Percentiles rank a stretch among this genome's conserved stretches.
Evolutionary conservation across 2,329 filamentous ascomycete species (phyloP).

Genomic region (Fusarium decemcellulare): DNA sequence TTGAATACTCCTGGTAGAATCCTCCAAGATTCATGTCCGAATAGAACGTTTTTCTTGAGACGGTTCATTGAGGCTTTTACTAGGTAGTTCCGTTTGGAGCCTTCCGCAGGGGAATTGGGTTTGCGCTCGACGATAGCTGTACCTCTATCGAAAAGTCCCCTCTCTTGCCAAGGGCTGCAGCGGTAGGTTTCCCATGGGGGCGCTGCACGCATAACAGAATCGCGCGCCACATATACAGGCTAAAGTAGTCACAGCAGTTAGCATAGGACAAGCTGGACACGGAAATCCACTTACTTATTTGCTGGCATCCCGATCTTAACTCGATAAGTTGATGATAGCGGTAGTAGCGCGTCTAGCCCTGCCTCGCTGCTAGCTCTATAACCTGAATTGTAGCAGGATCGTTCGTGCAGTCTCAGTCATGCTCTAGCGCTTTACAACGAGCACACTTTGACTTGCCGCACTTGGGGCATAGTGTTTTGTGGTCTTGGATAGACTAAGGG

Average conservation of each 20-base stretch:
- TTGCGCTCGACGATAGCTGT: too few species aligned
- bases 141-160: too few species aligned
- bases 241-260: slow-evolving; percentile 17
- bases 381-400: slow-evolving; percentile 58
- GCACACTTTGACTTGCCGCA: slow-evolving; percentile 63
- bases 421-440: slow-evolving; percentile 61
- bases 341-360: slow-evolving; percentile 66
- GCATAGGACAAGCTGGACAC: background rate
- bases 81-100: too few species aligned
- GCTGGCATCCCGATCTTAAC: slow-evolving; percentile 63
- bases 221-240: too few species aligned
- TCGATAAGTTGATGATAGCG: slow-evolving; percentile 63
- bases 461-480: slow-evolving; percentile 56
- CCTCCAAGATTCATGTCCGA: slow-evolving; percentile 55
- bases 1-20: slow-evolving; percentile 49
- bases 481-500: slow-evolving; percentile 44
- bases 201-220: slow-evolving; percentile 62
- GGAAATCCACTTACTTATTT: slow-evolving; percentile 64
- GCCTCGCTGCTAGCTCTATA: slow-evolving; percentile 53
- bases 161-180: too few species aligned
- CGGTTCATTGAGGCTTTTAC: too few species aligned
- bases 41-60: slow-evolving; percentile 56
- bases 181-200: too few species aligned
- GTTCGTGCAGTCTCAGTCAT: slow-evolving; percentile 63
- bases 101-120: too few species aligned